A percentile compares a stretch with the other conserved stretches of the same genome.
These are phyloP conservation scores for Pichia sorboxylosa DNA, from an alignment of 1,139 yeast genomes.

Conservation along the genomic window DNA sequence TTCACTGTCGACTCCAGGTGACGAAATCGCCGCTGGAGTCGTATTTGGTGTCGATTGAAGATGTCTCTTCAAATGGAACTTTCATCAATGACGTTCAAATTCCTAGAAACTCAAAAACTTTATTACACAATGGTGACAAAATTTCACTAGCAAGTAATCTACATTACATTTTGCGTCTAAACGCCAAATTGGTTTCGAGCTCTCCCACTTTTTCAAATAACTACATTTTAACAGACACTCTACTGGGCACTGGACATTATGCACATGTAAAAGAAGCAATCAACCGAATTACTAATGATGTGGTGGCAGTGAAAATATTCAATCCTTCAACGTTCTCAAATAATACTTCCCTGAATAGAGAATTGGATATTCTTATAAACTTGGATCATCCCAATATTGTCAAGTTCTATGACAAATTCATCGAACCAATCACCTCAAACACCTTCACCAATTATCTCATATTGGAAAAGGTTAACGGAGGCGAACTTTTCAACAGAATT, in stretches of 20 bases:
- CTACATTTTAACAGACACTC: conserved; percentile 42
- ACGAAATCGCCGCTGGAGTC: conserved; percentile 21
- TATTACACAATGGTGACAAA: conserved; percentile 55
- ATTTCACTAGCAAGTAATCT: conserved; percentile 52
- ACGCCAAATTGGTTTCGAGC: conserved; percentile 17
- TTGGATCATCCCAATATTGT: conserved; percentile 65
- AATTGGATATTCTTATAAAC: conserved; percentile 52
- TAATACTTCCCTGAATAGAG: conserved; percentile 42
- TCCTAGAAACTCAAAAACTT: conserved; percentile 35
- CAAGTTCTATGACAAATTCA: conserved; percentile 49
- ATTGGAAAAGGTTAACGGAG: conserved; percentile 61
- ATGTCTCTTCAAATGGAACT: conserved; percentile 58
- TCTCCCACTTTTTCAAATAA: conserved; percentile 40
- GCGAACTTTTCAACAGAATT: conserved; percentile 63
- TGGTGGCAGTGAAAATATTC: conserved; percentile 67
- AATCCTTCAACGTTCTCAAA: conserved; percentile 42
- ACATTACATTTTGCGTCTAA: conserved; percentile 45
- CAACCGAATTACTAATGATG: conserved; percentile 42
- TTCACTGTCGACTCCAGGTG: conserved; percentile 40
- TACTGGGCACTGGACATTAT: conserved; percentile 67
- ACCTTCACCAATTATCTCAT: conserved; percentile 55
- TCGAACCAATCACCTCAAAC: conserved; percentile 51
- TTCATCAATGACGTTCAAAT: conserved; percentile 47
- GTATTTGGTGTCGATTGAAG: conserved; percentile 38
- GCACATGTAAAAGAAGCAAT: conserved; percentile 66